Base-by-base conservation (phyloP, 2,329 filamentous ascomycete species). In the Trichoderma sp. region DNA sequence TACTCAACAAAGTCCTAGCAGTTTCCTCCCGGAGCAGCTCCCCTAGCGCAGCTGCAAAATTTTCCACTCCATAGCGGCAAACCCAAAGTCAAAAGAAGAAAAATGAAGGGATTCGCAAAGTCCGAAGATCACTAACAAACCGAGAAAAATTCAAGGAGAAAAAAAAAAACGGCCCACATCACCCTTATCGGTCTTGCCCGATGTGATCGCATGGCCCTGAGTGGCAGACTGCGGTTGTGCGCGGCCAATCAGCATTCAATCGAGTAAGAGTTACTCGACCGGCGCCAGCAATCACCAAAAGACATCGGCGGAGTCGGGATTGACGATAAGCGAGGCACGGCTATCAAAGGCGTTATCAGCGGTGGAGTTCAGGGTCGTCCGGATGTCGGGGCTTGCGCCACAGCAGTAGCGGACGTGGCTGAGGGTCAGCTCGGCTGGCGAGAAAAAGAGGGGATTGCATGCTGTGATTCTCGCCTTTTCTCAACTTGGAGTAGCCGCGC, bases 221-320 rank as follows among this genome's bases (percentile, higher is more conserved):
- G 13, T 16, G 49, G 58, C 43, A 54, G 54, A 32, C 28, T 55
- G 37, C 39, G 24, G 18, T 18, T 46, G 37, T 10, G 28, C 58
- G 58, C 24, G 39, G 51, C 66, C 66, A 68, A 68, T 68, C 66
- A 68, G 66, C 28, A 60, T 68, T 68, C 59, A 34, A 68, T 68
- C 66, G 66, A 68, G 66, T 68, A 68, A 68, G 7, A 68, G 51
- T 68, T 68, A 68, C 66, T 68, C 66, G 66, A 67, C 30, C 24
- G 28, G 54, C 55, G 43, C 39, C 39, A 32, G 49, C 66, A 46
- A 68, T 13, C 46, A 52, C 21, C 37, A 6, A 34, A 61, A 30
- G 66, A 58, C 26, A 28, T 68, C 66, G 66, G 66, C 58, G 66
- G 58, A 56, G 49, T 68, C 66, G 58, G 66, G 66, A 55, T 56